Conservation (phyloP, 129 eudicot species). For the Pulicaria dysenterica region DNA sequence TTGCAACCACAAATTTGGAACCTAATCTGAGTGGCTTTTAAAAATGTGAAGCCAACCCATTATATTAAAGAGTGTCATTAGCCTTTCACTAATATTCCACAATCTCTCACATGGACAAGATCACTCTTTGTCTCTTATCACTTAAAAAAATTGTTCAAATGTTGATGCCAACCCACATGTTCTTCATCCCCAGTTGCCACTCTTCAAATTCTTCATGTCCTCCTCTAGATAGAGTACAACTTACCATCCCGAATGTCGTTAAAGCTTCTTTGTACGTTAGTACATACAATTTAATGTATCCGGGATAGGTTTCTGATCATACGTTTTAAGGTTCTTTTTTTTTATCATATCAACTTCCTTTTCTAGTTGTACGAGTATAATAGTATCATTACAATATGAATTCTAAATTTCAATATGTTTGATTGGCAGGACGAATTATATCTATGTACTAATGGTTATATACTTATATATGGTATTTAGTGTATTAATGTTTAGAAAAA, state of each 20-base stretch:
- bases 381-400: not conserved
- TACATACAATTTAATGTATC: constrained; percentile 18
- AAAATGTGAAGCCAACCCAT: constrained; percentile 25
- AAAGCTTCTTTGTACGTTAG: constrained; percentile 6
- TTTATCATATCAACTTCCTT: constrained; percentile 1
- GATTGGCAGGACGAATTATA: not conserved
- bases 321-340: constrained; percentile 27
- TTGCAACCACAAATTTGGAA: constrained; percentile 30
- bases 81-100: constrained; percentile 33
- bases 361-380: not conserved
- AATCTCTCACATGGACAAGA: constrained; percentile 39
- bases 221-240: constrained; percentile 14
- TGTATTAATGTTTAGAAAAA: too few species aligned
- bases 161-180: constrained; percentile 40
- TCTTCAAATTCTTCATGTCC: constrained; percentile 25
- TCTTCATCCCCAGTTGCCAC: constrained; percentile 26
- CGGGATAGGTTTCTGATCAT: not conserved
- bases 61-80: constrained; percentile 36
- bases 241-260: not conserved
- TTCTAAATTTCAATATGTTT: not conserved
- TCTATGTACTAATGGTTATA: not conserved
- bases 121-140: constrained; percentile 41
- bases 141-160: constrained; percentile 24
- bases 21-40: constrained; percentile 25
- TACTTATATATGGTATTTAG: not conserved